Percentiles rank a stretch among this genome's conserved stretches.
Conservation (phyloP, 139 green algal species). For the Medakamo hakoo region DNA sequence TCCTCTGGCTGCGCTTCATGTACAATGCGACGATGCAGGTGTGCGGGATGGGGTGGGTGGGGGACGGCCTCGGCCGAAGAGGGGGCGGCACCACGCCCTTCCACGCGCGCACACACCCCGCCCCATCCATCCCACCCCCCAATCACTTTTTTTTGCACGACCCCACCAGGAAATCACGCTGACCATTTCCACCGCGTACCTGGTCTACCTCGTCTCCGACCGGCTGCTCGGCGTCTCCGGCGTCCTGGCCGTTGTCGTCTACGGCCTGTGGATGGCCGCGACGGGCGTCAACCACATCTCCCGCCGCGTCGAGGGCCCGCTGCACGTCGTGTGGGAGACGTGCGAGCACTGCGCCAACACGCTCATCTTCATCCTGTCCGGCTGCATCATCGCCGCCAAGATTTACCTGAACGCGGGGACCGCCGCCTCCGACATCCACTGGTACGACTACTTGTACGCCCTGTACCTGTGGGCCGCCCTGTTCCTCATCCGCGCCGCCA, state of each 20-base stretch:
- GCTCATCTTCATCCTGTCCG: conserved; percentile 47
- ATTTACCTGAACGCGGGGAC: conserved; percentile 6
- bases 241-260: conserved; percentile 40
- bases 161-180: conserved; percentile 29
- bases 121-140: too few relatives aligned
- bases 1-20: conserved; percentile 23
- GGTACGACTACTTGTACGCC: conserved; percentile 24
- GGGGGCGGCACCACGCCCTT: too few relatives aligned
- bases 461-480: conserved; percentile 29
- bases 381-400: conserved; percentile 34
- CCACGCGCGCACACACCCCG: too few relatives aligned
- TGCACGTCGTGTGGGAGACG: conserved; percentile 38
- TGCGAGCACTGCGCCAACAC: conserved; percentile 51
- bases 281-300: conserved; percentile 27
- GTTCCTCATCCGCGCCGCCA: conserved; percentile 16
- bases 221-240: conserved; percentile 33
- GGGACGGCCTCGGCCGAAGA: too few relatives aligned
- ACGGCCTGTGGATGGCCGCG: conserved; percentile 23
- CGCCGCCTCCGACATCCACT: conserved; percentile 1
- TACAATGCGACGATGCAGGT: too few relatives aligned
- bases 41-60: too few relatives aligned
- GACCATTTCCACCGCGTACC: conserved; percentile 28
- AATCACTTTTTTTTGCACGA: too few relatives aligned
- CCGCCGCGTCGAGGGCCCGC: conserved; percentile 12
- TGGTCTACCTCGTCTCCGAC: conserved; percentile 32